A percentile compares a stretch with the other conserved stretches of the same genome.
Conservation (phyloP, 169 alveolate species). For the Cyclospora cayetanensis region DNA sequence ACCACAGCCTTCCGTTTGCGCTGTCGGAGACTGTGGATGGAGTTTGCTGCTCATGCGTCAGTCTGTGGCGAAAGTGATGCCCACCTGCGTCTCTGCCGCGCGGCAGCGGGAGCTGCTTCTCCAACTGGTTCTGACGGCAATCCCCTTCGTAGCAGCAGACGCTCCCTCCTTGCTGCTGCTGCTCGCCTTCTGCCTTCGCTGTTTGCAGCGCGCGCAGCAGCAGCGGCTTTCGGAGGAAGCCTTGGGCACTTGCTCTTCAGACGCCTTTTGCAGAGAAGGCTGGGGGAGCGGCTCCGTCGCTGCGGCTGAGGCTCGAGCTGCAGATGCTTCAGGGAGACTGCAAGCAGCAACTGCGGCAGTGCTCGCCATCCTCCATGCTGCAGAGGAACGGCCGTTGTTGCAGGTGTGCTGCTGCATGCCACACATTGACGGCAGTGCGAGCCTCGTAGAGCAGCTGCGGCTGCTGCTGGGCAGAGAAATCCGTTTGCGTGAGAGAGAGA, state of each 20-base stretch:
- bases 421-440: too few species aligned
- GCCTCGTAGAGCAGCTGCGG: too few species aligned
- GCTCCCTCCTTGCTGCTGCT: slow-evolving; percentile 28
- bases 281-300: slow-evolving; percentile 55
- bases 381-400: slow-evolving; percentile 7
- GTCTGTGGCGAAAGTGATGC: background rate
- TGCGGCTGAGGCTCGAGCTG: background rate
- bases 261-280: background rate
- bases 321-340: background rate
- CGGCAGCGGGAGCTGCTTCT: slow-evolving; percentile 46
- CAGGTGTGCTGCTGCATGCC: slow-evolving; percentile 47
- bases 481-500: too few species aligned
- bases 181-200: slow-evolving; percentile 44
- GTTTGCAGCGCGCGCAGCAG: background rate
- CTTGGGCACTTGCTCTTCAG: too few species aligned
- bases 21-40: slow-evolving; percentile 38
- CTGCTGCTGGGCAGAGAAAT: too few species aligned
- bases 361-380: slow-evolving; percentile 5
- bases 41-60: slow-evolving; percentile 28
- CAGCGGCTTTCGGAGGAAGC: background rate
- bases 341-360: slow-evolving; percentile 40
- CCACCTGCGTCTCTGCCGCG: background rate
- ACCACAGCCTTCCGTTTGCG: background rate
- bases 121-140: background rate
- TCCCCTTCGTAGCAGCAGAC: slow-evolving; percentile 48